Conservation (phyloP, 306 rosid genomes). For the Cucumis hystrix region DNA sequence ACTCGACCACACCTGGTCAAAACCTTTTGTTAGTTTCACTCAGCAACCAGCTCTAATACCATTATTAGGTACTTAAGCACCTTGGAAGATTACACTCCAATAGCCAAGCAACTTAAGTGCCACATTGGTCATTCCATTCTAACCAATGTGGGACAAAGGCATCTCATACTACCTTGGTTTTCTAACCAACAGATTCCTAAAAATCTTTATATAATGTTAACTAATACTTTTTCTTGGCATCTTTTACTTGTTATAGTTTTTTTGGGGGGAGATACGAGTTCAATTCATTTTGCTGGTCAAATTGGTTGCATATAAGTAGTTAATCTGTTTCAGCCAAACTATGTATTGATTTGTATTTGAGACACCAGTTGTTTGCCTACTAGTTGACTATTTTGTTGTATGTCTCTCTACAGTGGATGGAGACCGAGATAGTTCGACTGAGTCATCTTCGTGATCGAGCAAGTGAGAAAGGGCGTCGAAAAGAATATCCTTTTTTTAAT, state of each 20-base stretch:
- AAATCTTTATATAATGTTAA: too few relatives aligned
- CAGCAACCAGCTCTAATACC: too few relatives aligned
- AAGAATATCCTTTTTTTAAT: slow-evolving; percentile 77
- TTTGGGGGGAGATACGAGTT: not conserved
- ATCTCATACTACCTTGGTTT: too few relatives aligned
- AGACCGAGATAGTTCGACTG: slow-evolving; percentile 75
- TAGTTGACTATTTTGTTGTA: slow-evolving; percentile 1
- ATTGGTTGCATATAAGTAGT: not conserved
- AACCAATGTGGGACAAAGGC: too few relatives aligned
- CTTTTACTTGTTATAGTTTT: not conserved
- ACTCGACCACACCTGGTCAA: too few relatives aligned
- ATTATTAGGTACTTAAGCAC: too few relatives aligned
- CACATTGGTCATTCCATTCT: too few relatives aligned
- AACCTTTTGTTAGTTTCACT: too few relatives aligned
- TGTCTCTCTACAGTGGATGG: slow-evolving; percentile 67
- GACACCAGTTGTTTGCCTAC: not conserved
- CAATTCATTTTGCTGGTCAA: not conserved
- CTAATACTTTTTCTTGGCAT: not conserved
- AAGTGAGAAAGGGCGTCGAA: slow-evolving; percentile 86
- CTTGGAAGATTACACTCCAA: too few relatives aligned
- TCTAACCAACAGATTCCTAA: not conserved
- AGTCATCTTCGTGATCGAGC: slow-evolving; percentile 99
- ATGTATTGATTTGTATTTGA: not conserved
- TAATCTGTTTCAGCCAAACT: not conserved
- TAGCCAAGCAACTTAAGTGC: too few relatives aligned